Percentiles rank a stretch among this genome's conserved stretches.
These are phyloP conservation scores for Epichloe elymi DNA, from an alignment of 2,329 filamentous ascomycete genomes.

Conservation along the genomic window DNA sequence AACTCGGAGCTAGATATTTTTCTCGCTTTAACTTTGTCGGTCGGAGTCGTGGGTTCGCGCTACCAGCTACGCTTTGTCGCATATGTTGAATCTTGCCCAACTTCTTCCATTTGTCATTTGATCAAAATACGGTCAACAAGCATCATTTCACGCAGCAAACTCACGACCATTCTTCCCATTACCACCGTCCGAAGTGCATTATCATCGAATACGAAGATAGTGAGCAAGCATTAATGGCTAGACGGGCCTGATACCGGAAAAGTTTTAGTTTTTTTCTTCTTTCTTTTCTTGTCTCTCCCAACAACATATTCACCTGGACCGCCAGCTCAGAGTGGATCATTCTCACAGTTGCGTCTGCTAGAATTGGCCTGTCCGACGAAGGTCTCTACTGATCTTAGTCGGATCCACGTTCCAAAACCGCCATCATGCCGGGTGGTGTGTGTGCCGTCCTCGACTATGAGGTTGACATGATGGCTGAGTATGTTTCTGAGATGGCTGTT, in stretches of 20 bases:
- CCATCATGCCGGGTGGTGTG: slow-evolving; percentile 64
- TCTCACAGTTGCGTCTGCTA: slow-evolving; percentile 5
- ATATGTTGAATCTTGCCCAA: not conserved
- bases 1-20: not conserved
- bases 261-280: slow-evolving; percentile 6
- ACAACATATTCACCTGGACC: not conserved
- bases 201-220: slow-evolving; percentile 10
- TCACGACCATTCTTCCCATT: not conserved
- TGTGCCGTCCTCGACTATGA: slow-evolving; percentile 93
- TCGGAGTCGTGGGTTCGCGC: not conserved
- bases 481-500: slow-evolving; percentile 77
- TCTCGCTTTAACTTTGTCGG: not conserved
- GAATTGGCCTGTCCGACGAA: slow-evolving; percentile 20
- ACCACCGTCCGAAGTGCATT: slow-evolving; percentile 7
- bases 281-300: slow-evolving; percentile 1
- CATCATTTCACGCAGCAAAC: not conserved
- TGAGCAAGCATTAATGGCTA: slow-evolving; percentile 21
- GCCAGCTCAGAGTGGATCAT: not conserved
- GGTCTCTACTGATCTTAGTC: slow-evolving; percentile 27
- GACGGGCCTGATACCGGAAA: slow-evolving; percentile 13
- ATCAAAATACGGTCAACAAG: not conserved
- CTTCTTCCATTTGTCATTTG: not conserved
- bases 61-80: not conserved
- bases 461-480: slow-evolving; percentile 91
- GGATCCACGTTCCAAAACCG: slow-evolving; percentile 16